Conservation (phyloP, 2,329 filamentous ascomycete species). For the Colletotrichum aenigma region DNA sequence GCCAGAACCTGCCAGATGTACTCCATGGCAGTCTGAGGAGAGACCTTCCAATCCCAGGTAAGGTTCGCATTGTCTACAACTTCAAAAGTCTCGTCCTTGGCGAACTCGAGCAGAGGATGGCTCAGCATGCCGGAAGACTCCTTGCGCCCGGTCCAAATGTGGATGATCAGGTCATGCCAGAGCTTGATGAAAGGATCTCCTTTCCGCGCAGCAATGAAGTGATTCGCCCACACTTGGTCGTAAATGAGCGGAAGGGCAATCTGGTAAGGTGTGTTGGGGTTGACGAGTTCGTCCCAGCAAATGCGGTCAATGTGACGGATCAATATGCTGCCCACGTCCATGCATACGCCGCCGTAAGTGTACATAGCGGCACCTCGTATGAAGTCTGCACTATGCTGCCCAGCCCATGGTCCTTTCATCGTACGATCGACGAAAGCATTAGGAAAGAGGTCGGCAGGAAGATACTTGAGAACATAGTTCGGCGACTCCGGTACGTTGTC, state of each 20-base stretch:
- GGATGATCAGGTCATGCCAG: constrained; percentile 42
- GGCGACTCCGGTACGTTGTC: constrained; percentile 38
- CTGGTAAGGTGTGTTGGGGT: constrained; percentile 38
- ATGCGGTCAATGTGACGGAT: constrained; percentile 44
- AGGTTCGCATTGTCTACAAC: constrained; percentile 23
- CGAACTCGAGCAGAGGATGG: constrained; percentile 30
- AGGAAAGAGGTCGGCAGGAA: constrained; percentile 38
- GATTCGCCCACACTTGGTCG: constrained; percentile 38
- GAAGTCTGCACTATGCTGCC: constrained; percentile 50
- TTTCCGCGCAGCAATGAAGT: constrained; percentile 46
- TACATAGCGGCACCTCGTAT: constrained; percentile 46
- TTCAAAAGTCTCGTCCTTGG: constrained; percentile 20
- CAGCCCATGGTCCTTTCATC: constrained; percentile 47
- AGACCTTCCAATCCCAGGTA: constrained; percentile 22
- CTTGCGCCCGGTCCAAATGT: constrained; percentile 37
- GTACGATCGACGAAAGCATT: constrained; percentile 43
- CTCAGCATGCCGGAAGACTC: constrained; percentile 34
- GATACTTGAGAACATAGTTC: constrained; percentile 38
- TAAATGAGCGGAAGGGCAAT: constrained; percentile 22
- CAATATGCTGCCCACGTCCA: constrained; percentile 46
- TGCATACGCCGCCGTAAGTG: constrained; percentile 45
- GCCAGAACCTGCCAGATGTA: constrained; percentile 34
- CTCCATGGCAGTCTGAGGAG: constrained; percentile 30
- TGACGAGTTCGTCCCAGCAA: constrained; percentile 44
- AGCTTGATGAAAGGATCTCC: constrained; percentile 46